phyloP scores from a whole-genome alignment of 2,329 filamentous ascomycete genomes.

The Epichloe sp. region DNA sequence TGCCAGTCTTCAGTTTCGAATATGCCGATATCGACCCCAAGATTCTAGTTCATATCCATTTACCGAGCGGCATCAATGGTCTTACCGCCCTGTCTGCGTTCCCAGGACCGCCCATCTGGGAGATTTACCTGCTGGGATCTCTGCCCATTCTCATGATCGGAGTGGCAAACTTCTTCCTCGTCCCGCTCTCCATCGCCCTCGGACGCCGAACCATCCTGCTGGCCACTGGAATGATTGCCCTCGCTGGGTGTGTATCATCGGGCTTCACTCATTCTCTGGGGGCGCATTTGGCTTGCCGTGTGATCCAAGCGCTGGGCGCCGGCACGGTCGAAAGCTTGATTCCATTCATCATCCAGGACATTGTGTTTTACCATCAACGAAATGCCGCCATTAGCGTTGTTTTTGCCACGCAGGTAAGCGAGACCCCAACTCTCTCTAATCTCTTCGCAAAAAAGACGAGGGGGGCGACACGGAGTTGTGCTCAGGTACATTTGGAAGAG shows the following conservation, averaged over 20 bases:
- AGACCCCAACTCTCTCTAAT: neutral
- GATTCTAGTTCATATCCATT: neutral
- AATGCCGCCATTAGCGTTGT: slow-evolving; percentile 1
- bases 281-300: neutral
- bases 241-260: neutral
- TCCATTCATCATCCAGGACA: slow-evolving; percentile 3
- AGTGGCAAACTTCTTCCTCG: slow-evolving; percentile 1
- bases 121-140: slow-evolving; percentile 1
- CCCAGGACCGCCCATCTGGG: slow-evolving; percentile 1
- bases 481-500: too few relatives aligned
- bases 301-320: slow-evolving; percentile 1
- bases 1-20: slow-evolving; percentile 2
- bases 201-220: slow-evolving; percentile 1
- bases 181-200: neutral
- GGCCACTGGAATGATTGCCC: neutral
- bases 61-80: neutral
- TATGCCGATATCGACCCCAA: slow-evolving; percentile 2
- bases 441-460: neutral
- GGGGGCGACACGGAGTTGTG: too few relatives aligned
- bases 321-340: slow-evolving; percentile 2
- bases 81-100: neutral
- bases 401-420: slow-evolving; percentile 1
- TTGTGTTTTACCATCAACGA: slow-evolving; percentile 2
- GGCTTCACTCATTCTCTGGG: neutral
- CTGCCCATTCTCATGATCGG: slow-evolving; percentile 1